These are phyloP conservation scores for Aphanomyces invadans DNA, from an alignment of 352 stramenopile species.

Conservation along the genomic window DNA sequence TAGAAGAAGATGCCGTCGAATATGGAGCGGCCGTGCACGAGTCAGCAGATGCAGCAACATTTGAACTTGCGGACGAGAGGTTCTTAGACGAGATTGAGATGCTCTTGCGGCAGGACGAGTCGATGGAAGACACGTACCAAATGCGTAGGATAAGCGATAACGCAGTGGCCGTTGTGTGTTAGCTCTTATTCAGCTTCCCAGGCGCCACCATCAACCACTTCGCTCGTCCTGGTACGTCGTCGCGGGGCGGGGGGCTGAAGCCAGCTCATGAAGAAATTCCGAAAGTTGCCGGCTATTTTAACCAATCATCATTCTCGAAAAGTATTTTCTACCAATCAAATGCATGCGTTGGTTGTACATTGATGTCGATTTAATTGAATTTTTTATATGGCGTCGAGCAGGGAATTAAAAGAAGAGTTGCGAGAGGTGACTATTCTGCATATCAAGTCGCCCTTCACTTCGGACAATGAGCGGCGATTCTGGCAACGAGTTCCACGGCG, in stretches of 20 bases:
- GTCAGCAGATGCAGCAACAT: background rate
- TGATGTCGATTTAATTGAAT: background rate
- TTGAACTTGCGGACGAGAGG: background rate
- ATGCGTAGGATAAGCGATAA: background rate
- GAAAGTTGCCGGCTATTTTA: too few species aligned
- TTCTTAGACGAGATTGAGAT: background rate
- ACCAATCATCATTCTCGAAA: conserved; percentile 4
- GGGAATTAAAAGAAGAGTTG: background rate
- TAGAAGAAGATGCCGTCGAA: background rate
- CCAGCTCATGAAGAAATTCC: too few species aligned
- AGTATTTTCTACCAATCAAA: conserved; percentile 11
- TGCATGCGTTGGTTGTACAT: background rate
- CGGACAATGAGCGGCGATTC: background rate
- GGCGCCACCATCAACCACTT: too few species aligned
- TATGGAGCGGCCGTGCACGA: background rate
- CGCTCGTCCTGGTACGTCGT: background rate
- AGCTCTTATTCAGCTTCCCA: too few species aligned
- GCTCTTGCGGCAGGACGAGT: background rate
- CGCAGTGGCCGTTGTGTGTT: background rate
- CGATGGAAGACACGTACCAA: background rate
- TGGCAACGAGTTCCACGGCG: background rate
- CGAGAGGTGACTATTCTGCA: background rate
- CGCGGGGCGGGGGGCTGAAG: background rate
- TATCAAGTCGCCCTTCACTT: background rate
- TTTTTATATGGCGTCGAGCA: background rate